Percentiles rank a stretch among this genome's conserved stretches.
Evolutionary conservation across 306 rosid species (phyloP).

Genomic region (Alnus rubra): DNA sequence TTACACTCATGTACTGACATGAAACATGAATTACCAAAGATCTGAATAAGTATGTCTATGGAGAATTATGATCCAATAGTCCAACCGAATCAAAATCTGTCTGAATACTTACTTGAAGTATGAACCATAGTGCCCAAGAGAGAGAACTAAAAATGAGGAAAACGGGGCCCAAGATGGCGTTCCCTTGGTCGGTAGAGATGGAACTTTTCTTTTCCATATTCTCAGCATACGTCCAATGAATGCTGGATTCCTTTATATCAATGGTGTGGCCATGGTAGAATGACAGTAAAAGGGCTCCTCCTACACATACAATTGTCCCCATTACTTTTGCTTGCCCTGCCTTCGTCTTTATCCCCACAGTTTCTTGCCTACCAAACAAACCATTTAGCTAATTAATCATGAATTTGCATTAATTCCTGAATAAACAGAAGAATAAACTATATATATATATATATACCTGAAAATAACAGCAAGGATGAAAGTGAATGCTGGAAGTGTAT

Average conservation of each 20-base stretch:
- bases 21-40: too few relatives aligned
- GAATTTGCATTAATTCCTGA: neutral
- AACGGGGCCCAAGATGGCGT: conserved; percentile 46
- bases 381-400: too few relatives aligned
- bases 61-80: too few relatives aligned
- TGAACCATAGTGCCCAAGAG: conserved; percentile 65
- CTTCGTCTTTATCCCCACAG: conserved; percentile 44
- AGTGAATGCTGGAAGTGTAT: conserved; percentile 89
- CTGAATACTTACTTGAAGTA: conserved; percentile 54
- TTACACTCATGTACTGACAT: too few relatives aligned
- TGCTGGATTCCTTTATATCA: conserved; percentile 49
- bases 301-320: conserved; percentile 69
- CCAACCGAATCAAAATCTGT: too few relatives aligned
- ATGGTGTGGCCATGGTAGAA: conserved; percentile 72
- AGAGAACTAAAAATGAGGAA: conserved; percentile 45
- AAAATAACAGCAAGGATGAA: conserved; percentile 70
- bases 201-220: conserved; percentile 24
- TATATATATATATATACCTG: conserved; percentile 43
- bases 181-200: conserved; percentile 13
- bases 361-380: conserved; percentile 57
- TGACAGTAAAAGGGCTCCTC: conserved; percentile 76
- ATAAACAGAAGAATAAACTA: neutral
- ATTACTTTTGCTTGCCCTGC: conserved; percentile 52
- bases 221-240: conserved; percentile 70
- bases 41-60: too few relatives aligned